These are phyloP conservation scores for Tetrahymena thermophila DNA, from an alignment of 73 alveolate genomes.

Conservation along the genomic window DNA sequence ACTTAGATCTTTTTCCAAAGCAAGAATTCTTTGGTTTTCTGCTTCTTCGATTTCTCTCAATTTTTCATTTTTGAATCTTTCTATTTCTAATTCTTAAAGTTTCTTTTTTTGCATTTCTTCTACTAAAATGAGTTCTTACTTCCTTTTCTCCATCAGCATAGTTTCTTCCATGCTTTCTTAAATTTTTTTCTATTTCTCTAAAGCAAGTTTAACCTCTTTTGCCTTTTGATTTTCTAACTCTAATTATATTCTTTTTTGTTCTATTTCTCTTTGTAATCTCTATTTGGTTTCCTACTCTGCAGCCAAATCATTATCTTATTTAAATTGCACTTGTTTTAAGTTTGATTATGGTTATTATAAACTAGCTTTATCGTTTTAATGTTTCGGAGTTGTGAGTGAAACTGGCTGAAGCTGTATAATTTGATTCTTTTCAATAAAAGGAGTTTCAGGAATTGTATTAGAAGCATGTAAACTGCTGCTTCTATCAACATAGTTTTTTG, in stretches of 20 bases:
- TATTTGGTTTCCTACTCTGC: background rate
- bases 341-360: background rate
- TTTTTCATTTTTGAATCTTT: background rate
- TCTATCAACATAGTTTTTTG: background rate
- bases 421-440: background rate
- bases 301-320: background rate
- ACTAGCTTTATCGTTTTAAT: background rate
- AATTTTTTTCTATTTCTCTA: background rate
- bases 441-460: background rate
- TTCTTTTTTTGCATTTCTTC: background rate
- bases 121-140: background rate
- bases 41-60: background rate
- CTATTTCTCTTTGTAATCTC: background rate
- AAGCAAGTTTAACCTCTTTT: background rate
- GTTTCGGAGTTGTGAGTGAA: background rate
- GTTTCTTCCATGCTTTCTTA: background rate
- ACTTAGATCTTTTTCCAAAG: background rate
- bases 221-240: background rate
- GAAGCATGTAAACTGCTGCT: background rate
- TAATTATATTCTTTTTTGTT: background rate
- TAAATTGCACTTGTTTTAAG: background rate
- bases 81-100: background rate
- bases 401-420: background rate
- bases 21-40: background rate
- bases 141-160: background rate